Conservation (phyloP, 2,329 filamentous ascomycete genomes). For the Aspergillus pseudonomiae region DNA sequence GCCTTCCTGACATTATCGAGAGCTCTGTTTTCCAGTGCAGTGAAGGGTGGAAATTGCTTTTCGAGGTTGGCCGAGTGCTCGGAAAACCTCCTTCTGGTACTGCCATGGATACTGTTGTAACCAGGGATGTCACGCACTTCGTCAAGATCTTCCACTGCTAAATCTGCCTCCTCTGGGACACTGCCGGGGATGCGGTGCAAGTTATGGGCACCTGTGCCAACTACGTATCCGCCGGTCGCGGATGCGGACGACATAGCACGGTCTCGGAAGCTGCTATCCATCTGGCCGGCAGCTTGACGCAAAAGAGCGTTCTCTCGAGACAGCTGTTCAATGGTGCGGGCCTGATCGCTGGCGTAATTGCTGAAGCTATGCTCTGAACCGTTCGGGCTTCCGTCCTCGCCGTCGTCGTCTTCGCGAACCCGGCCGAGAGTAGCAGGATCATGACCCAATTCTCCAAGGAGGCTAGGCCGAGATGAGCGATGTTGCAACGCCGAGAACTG, state of each 20-base stretch:
- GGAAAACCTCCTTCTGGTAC: slow-evolving; percentile 45
- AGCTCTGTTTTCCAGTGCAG: slow-evolving; percentile 45
- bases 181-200: slow-evolving; percentile 45
- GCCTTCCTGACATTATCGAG: slow-evolving; percentile 51
- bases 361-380: slow-evolving; percentile 43
- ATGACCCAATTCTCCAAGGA: slow-evolving; percentile 50
- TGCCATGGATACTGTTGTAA: slow-evolving; percentile 44
- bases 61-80: slow-evolving; percentile 48
- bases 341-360: slow-evolving; percentile 43
- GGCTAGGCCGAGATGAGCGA: slow-evolving; percentile 67
- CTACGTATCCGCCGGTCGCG: slow-evolving; percentile 35
- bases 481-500: slow-evolving; percentile 74
- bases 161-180: slow-evolving; percentile 48
- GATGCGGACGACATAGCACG: slow-evolving; percentile 46
- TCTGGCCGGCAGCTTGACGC: slow-evolving; percentile 47
- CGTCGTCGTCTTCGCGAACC: slow-evolving; percentile 54
- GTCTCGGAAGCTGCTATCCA: slow-evolving; percentile 43
- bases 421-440: slow-evolving; percentile 51
- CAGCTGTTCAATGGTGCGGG: slow-evolving; percentile 51
- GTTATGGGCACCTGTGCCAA: slow-evolving; percentile 34
- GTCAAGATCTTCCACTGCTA: slow-evolving; percentile 49
- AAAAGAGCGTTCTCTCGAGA: slow-evolving; percentile 51
- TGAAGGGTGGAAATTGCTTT: slow-evolving; percentile 41
- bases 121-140: slow-evolving; percentile 44
- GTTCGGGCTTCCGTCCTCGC: slow-evolving; percentile 45